Evolutionary conservation across 345 rosid genomes (phyloP).

Genomic region (Syzygium aromaticum): DNA sequence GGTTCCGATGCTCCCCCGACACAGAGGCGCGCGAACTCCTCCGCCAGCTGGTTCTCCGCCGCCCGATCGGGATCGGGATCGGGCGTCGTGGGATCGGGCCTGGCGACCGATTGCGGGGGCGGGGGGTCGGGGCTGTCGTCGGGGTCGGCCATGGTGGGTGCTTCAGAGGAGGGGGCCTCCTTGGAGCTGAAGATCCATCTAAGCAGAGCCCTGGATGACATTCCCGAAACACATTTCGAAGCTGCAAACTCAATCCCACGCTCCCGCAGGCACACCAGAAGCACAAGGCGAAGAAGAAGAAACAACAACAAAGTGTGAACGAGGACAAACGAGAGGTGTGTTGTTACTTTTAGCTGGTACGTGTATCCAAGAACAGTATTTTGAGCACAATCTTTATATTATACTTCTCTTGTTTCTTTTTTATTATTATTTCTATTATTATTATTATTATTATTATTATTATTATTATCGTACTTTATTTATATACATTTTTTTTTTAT

Average conservation of each 20-base stretch:
- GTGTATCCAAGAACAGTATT: background rate
- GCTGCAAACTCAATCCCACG: background rate
- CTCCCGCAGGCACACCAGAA: background rate
- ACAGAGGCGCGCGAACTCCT: constrained; percentile 25
- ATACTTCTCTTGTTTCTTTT: background rate
- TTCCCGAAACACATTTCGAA: background rate
- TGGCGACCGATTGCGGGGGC: background rate
- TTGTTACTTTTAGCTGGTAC: background rate
- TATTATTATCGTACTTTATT: too few species aligned
- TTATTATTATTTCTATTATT: too few species aligned
- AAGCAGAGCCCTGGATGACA: background rate
- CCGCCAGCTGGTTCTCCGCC: constrained; percentile 5
- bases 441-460: too few species aligned
- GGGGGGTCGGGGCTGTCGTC: background rate
- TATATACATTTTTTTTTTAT: background rate
- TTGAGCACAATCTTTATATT: background rate
- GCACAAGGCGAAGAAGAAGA: background rate
- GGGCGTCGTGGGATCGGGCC: constrained; percentile 21
- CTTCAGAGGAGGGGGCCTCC: background rate
- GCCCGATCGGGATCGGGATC: constrained; percentile 25
- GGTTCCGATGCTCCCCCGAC: constrained; percentile 4
- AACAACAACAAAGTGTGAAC: background rate
- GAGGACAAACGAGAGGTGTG: background rate
- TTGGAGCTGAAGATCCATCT: background rate
- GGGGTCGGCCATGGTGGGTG: background rate